Conservation (phyloP, 2,329 filamentous ascomycete species). For the Monosporascus sp. region DNA sequence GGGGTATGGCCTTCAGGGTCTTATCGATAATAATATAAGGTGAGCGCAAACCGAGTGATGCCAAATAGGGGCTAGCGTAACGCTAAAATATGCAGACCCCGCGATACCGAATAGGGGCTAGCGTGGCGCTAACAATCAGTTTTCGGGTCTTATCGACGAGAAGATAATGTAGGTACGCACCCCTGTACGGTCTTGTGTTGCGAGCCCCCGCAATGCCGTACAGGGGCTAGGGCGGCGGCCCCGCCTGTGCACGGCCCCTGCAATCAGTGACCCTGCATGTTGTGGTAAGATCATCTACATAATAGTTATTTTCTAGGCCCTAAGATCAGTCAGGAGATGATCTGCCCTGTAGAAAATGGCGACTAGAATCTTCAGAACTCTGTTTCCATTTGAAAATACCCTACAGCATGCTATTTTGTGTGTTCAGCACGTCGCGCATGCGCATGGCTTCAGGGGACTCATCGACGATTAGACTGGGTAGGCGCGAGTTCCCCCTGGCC, state of each 20-base stretch:
- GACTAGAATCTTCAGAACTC: too few relatives aligned
- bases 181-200: too few relatives aligned
- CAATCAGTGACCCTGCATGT: too few relatives aligned
- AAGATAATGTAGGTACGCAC: background rate
- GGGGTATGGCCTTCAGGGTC: background rate
- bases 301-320: too few relatives aligned
- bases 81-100: background rate
- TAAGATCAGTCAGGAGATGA: too few relatives aligned
- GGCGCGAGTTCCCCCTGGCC: background rate
- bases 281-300: too few relatives aligned
- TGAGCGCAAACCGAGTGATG: background rate
- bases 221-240: background rate
- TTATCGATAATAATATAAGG: background rate
- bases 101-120: background rate
- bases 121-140: background rate
- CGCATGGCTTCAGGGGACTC: too few relatives aligned
- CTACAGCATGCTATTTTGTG: too few relatives aligned
- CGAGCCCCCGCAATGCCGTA: background rate
- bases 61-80: background rate
- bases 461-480: too few relatives aligned
- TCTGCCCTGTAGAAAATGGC: too few relatives aligned
- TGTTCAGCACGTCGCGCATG: too few relatives aligned
- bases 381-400: too few relatives aligned
- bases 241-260: background rate
- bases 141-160: background rate